These are phyloP conservation scores for Penicillium waksmanii DNA, from an alignment of 495 filamentous ascomycete genomes.

Conservation along the genomic window DNA sequence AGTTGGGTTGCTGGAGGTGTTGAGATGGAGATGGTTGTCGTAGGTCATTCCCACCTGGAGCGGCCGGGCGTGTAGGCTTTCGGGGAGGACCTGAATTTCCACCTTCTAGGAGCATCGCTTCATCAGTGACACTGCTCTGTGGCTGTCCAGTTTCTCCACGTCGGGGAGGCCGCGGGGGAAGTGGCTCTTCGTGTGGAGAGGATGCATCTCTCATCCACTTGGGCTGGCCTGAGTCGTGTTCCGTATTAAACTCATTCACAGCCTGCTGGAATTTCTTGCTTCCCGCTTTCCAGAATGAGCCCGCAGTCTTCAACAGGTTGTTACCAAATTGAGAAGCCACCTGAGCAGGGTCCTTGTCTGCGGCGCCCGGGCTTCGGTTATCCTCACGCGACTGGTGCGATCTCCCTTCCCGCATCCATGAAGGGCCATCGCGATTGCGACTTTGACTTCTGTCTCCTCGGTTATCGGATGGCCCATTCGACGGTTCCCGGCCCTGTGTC, in stretches of 20 bases:
- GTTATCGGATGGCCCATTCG: conserved; percentile 33
- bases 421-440: conserved; percentile 40
- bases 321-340: conserved; percentile 80
- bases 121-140: conserved; percentile 71
- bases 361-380: conserved; percentile 59
- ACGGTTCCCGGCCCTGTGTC: conserved; percentile 42
- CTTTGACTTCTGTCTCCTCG: conserved; percentile 44
- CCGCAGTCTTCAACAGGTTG: conserved; percentile 90
- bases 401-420: conserved; percentile 42
- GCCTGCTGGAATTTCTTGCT: conserved; percentile 95
- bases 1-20: conserved; percentile 37
- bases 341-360: conserved; percentile 78
- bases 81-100: conserved; percentile 46
- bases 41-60: conserved; percentile 28
- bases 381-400: conserved; percentile 44
- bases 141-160: conserved; percentile 25
- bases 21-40: conserved; percentile 50
- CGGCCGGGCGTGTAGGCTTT: conserved; percentile 39
- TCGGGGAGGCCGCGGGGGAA: conserved; percentile 20
- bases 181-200: conserved; percentile 36
- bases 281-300: conserved; percentile 89
- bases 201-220: conserved; percentile 89
- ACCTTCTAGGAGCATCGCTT: conserved; percentile 87
- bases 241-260: conserved; percentile 83
- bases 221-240: conserved; percentile 82